Base-by-base conservation (phyloP, 2,329 filamentous ascomycete species). In the Dissoconium aciculare region DNA sequence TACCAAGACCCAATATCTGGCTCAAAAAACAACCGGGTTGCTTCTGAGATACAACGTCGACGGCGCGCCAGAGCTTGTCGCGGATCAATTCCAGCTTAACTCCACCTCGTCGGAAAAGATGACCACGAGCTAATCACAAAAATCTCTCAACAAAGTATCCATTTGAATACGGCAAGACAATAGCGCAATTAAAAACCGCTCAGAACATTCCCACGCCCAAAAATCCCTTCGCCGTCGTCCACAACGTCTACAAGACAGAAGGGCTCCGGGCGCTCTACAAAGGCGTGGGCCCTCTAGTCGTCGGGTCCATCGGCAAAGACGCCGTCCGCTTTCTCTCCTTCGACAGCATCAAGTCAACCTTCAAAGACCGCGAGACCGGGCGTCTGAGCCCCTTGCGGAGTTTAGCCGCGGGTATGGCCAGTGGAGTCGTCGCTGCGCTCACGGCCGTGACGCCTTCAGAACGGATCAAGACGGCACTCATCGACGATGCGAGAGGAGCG, bases 391-490 rank as follows among this genome's bases (percentile, higher is more conserved):
- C 71, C 0, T 44, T 58, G 1, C 55, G 66, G 2, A 74, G 69
- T 23, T 60, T 78, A n/a, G 45, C 69, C 0, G 72, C 72, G 4
- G 74, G 74, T 5, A 76, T 78, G 69, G 55, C 61, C 1, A 68
- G 71, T 0, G 74, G 74, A 0, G 62, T 71, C 0, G 62, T 74
- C 0, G 72, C 74, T 11, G 71, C 64, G 32, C 58, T 74, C 0
- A 62, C 67, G n/a, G 72, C 71, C 2, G 74, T 79, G 1, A 79
- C 74, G 2, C 74, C 74, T 0, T 75, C 71, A 0, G 74, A 79
- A 44, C 61, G 74, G 11, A 69, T 79, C 45, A 79, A 78, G 49
- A 79, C 74, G 1, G 72, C 72, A 0, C 47, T 78, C 5, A 75
- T 76, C 36, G 71, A 75, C 46, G 71, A 75, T 43, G 69, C 68